phyloP scores from a whole-genome alignment of 192 early-diverging fungal species.

The Coemansia sp. region DNA sequence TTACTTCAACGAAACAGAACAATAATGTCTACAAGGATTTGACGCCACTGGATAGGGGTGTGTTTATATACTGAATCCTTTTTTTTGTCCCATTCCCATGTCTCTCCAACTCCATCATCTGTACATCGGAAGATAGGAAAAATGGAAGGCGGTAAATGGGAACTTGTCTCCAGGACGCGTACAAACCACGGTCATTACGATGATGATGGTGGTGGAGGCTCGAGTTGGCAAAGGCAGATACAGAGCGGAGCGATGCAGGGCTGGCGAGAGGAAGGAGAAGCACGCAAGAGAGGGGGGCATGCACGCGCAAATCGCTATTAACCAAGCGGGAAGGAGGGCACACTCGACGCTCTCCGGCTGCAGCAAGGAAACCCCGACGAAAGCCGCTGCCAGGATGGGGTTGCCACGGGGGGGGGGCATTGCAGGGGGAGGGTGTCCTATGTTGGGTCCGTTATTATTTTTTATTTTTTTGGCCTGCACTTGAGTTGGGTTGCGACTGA shows the following conservation, averaged over 20 bases:
- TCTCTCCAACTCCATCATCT: neutral
- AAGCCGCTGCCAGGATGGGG: neutral
- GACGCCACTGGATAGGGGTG: too few relatives aligned
- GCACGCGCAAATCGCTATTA: slow-evolving; percentile 4
- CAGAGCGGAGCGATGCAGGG: slow-evolving; percentile 8
- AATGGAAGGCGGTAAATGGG: neutral
- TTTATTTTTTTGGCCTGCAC: neutral
- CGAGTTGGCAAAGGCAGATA: neutral
- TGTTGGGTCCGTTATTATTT: neutral
- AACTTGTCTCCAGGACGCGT: neutral
- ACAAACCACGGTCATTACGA: neutral
- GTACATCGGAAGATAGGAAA: neutral
- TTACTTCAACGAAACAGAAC: neutral
- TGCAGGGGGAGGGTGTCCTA: slow-evolving; percentile 8
- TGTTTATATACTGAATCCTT: too few relatives aligned
- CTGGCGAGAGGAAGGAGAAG: neutral
- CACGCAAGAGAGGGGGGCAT: neutral
- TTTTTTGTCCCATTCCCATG: neutral
- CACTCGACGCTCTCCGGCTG: neutral
- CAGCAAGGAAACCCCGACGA: neutral
- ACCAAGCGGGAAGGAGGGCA: too few relatives aligned
- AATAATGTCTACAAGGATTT: neutral
- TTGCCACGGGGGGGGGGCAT: neutral
- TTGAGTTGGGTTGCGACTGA: slow-evolving; percentile 5
- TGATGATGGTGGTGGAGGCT: neutral